Evolutionary conservation across 495 filamentous ascomycete genomes (phyloP).

Genomic region (Podospora bellae-mahoneyi): DNA sequence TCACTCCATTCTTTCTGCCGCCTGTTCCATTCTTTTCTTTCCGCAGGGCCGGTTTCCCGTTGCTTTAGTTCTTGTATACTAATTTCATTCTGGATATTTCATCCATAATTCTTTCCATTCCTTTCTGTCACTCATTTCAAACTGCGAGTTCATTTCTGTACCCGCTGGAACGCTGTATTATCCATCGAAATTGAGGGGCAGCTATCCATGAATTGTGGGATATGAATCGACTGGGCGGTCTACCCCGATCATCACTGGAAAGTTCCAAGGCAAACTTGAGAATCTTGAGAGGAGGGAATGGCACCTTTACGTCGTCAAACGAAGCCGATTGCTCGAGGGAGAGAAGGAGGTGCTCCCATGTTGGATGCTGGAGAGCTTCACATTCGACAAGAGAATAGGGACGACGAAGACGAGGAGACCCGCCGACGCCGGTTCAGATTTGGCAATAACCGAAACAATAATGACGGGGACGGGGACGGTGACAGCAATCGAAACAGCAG

Average conservation of each 20-base stretch:
- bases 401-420: constrained; percentile 13
- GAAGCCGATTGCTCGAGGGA: constrained; percentile 13
- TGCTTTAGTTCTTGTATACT: constrained; percentile 16
- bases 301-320: constrained; percentile 25
- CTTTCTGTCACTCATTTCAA: constrained; percentile 12
- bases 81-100: constrained; percentile 8
- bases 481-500: constrained; percentile 4
- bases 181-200: not conserved
- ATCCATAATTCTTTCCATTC: constrained; percentile 31
- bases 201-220: constrained; percentile 15
- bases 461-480: not conserved
- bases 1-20: constrained; percentile 6
- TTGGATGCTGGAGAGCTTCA: constrained; percentile 9
- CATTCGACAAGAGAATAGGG: constrained; percentile 18
- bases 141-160: constrained; percentile 14
- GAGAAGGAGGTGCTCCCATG: constrained; percentile 8
- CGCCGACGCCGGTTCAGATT: constrained; percentile 9
- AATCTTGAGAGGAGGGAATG: constrained; percentile 33
- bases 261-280: constrained; percentile 17
- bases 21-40: constrained; percentile 28
- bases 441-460: constrained; percentile 13
- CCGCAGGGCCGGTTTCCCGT: constrained; percentile 26
- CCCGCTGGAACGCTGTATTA: not conserved
- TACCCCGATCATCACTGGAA: constrained; percentile 23
- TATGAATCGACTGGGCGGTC: constrained; percentile 13